Conservation (phyloP, 768 basidiomycete genomes). For the Baorangia bicolor region DNA sequence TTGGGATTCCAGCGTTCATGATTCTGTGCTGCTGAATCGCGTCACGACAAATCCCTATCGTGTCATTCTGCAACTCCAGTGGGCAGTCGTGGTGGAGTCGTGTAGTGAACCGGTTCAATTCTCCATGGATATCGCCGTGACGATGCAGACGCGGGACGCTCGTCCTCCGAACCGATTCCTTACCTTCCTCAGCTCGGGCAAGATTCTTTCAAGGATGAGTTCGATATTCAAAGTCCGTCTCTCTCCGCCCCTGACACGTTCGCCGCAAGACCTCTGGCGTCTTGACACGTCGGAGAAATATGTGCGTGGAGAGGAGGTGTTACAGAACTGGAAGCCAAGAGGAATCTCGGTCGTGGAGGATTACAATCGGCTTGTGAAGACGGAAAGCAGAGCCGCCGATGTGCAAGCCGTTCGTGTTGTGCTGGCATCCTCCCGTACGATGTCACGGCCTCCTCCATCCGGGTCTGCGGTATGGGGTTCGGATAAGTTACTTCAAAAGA, state of each 20-base stretch:
- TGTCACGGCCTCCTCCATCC: slow-evolving; percentile 44
- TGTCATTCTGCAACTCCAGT: slow-evolving; percentile 74
- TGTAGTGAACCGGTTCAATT: slow-evolving; percentile 89
- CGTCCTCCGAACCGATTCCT: slow-evolving; percentile 77
- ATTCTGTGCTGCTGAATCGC: slow-evolving; percentile 81
- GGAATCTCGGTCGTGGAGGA: slow-evolving; percentile 90
- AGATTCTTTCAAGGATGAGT: slow-evolving; percentile 74
- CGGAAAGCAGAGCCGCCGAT: slow-evolving; percentile 77
- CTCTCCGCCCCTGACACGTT: slow-evolving; percentile 81
- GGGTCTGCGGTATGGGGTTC: slow-evolving; percentile 63
- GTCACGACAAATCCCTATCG: slow-evolving; percentile 79
- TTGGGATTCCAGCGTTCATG: slow-evolving; percentile 94
- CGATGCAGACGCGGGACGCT: slow-evolving; percentile 82
- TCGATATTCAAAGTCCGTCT: slow-evolving; percentile 82
- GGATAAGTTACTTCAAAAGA: slow-evolving; percentile 61
- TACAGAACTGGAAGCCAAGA: slow-evolving; percentile 83
- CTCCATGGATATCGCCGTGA: slow-evolving; percentile 80
- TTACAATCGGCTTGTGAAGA: slow-evolving; percentile 66
- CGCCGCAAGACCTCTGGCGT: slow-evolving; percentile 88
- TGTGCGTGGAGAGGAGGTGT: slow-evolving; percentile 85
- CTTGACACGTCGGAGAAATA: slow-evolving; percentile 95
- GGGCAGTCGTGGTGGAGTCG: slow-evolving; percentile 77
- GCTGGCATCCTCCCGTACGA: slow-evolving; percentile 49
- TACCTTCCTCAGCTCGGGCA: slow-evolving; percentile 74
- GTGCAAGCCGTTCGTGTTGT: slow-evolving; percentile 87